phyloP scores from a whole-genome alignment of 1,139 yeast species.

The Kluyveromyces marxianus region DNA sequence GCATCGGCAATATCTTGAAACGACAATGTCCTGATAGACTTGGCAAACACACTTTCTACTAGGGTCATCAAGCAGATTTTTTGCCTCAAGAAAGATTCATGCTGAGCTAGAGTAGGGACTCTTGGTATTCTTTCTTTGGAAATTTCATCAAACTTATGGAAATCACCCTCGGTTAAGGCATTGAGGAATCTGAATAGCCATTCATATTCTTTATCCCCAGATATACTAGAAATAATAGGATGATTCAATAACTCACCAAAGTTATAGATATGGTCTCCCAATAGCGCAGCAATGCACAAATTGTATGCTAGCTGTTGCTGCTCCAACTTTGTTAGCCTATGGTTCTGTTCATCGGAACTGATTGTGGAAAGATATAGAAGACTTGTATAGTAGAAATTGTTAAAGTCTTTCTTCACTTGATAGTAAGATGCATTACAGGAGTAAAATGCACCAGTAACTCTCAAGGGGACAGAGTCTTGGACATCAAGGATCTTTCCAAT shows the following conservation, averaged over 20 bases:
- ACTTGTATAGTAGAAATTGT: slow-evolving; percentile 65
- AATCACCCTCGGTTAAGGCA: slow-evolving; percentile 72
- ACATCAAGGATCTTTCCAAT: slow-evolving; percentile 52
- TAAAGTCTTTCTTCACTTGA: slow-evolving; percentile 71
- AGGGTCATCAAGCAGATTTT: slow-evolving; percentile 89
- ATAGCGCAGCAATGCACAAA: slow-evolving; percentile 74
- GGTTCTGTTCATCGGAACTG: slow-evolving; percentile 31
- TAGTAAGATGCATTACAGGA: slow-evolving; percentile 71
- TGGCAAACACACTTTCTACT: slow-evolving; percentile 76
- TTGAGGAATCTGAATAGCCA: slow-evolving; percentile 73
- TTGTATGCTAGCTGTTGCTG: slow-evolving; percentile 65
- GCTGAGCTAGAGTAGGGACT: slow-evolving; percentile 52
- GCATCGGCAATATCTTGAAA: slow-evolving; percentile 75
- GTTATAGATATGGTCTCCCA: slow-evolving; percentile 89
- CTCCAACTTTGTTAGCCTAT: slow-evolving; percentile 30
- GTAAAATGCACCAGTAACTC: slow-evolving; percentile 77
- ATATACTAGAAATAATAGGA: slow-evolving; percentile 61
- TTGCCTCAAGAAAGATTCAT: slow-evolving; percentile 69
- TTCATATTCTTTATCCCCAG: slow-evolving; percentile 42
- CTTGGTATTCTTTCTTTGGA: slow-evolving; percentile 32
- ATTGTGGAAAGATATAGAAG: slow-evolving; percentile 58
- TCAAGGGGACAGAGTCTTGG: slow-evolving; percentile 55
- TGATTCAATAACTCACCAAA: slow-evolving; percentile 93
- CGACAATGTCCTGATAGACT: slow-evolving; percentile 64
- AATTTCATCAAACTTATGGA: slow-evolving; percentile 39